Evolutionary conservation across 805 yeast species (phyloP), one percentile per base, ranked within the genome.

Genomic region (Sungouiozyma intestinalis): DNA sequence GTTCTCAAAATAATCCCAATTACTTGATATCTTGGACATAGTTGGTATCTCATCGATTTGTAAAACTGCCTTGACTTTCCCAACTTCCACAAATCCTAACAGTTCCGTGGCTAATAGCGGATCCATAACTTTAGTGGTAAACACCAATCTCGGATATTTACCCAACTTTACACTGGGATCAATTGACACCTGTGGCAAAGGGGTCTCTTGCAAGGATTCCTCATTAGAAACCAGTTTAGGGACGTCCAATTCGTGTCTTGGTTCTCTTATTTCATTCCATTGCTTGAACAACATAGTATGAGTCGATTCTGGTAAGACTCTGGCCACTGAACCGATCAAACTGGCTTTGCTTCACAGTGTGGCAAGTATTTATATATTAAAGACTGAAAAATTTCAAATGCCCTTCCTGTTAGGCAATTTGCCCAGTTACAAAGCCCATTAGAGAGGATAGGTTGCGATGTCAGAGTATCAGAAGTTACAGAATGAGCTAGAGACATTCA

Each of bases 401-500:
- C 29, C 29, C 11, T 24, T 7, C 29, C 29, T 24, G 6, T 24
- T 24, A 6, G 11, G 11, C 29, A 24, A 24, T 6, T 24, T 24
- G 6, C 11, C 29, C 29, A 24, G 29, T 24, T 24, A 11, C 6
- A 24, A 24, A 11, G 29, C 29, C 6, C 29, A n/a, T n/a, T n/a
- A n/a, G n/a, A n/a, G n/a, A n/a, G n/a, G n/a, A n/a, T 27, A 52
- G 15, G 53, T 54, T 33, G 48, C 50, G 11, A 24, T 24, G 29
- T 24, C 29, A 16, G 41, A 54, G 33, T 59, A 60, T 65, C 69
- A 70, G 62, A 54, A 64, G 34, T 60, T 67, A 9, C 82, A 77
- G 51, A 62, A 62, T 39, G 62, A 64, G 18, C 59, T 77, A 38
- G 64, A 62, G 44, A 81, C 76, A 40, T 66, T 77, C 35, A 71